Evolutionary conservation across 345 rosid genomes (phyloP).

Genomic region (Salix caprea): DNA sequence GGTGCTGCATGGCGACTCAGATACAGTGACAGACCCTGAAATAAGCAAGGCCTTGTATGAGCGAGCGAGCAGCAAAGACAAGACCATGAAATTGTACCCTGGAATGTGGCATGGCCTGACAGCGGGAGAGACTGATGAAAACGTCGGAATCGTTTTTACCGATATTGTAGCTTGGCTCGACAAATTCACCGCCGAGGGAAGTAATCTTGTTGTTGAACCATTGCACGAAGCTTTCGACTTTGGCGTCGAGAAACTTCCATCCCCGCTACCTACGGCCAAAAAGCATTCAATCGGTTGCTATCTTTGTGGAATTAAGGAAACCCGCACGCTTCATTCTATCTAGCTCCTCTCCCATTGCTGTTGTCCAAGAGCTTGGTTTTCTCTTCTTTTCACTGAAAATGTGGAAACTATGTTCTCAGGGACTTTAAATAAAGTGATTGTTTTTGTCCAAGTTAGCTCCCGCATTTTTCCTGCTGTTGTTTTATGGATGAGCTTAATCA

Average conservation of each 20-base stretch:
- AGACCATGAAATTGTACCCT: constrained; percentile 72
- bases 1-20: constrained; percentile 92
- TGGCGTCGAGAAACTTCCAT: constrained; percentile 13
- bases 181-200: constrained; percentile 29
- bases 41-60: constrained; percentile 79
- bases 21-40: constrained; percentile 91
- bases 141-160: constrained; percentile 62
- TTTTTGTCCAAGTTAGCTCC: background rate
- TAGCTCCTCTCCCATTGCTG: constrained; percentile 15
- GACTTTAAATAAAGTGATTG: background rate
- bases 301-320: constrained; percentile 59
- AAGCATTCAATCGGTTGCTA: constrained; percentile 16
- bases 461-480: background rate
- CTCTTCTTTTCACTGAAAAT: background rate
- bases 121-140: constrained; percentile 75
- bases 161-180: constrained; percentile 78
- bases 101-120: constrained; percentile 97
- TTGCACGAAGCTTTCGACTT: constrained; percentile 2
- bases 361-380: background rate
- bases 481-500: background rate
- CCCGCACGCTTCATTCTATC: constrained; percentile 56
- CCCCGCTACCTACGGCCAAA: background rate
- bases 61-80: constrained; percentile 67
- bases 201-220: constrained; percentile 25
- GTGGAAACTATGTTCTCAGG: background rate